Evolutionary conservation across 768 basidiomycete genomes (phyloP).

Genomic region (Phanerochaete sordida): DNA sequence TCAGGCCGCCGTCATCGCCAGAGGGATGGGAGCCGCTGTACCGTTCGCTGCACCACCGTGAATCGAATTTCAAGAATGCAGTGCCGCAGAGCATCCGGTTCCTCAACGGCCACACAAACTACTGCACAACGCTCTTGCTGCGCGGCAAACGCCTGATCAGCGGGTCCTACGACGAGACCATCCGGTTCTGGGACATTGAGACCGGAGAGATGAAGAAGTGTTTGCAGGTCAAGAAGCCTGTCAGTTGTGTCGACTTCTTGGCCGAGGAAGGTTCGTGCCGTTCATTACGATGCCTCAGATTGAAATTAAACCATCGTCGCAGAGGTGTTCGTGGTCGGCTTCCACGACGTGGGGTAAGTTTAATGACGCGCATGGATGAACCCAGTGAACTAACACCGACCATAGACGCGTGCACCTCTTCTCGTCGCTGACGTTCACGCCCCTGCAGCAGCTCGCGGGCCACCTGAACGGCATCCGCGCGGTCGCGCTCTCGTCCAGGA

Average conservation of each 20-base stretch:
- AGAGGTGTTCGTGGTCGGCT: slow-evolving; percentile 92
- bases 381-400: slow-evolving; percentile 1
- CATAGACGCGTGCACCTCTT: slow-evolving; percentile 82
- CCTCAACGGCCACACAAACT: slow-evolving; percentile 81
- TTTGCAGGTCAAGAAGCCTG: slow-evolving; percentile 81
- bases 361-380: not conserved
- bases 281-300: not conserved
- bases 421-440: slow-evolving; percentile 80
- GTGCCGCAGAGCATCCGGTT: slow-evolving; percentile 75
- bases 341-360: slow-evolving; percentile 84
- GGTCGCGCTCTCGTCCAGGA: slow-evolving; percentile 80
- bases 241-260: slow-evolving; percentile 86
- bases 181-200: slow-evolving; percentile 86
- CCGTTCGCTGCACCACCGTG: slow-evolving; percentile 78
- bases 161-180: slow-evolving; percentile 90
- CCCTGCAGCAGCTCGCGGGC: slow-evolving; percentile 78
- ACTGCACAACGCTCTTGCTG: slow-evolving; percentile 78
- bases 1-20: slow-evolving; percentile 57
- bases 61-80: slow-evolving; percentile 76
- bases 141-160: slow-evolving; percentile 78
- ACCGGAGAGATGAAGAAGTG: slow-evolving; percentile 69
- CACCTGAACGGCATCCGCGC: slow-evolving; percentile 90
- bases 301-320: not conserved
- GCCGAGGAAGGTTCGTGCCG: slow-evolving; percentile 64
- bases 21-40: slow-evolving; percentile 81